Evolutionary conservation across 768 basidiomycete genomes (phyloP), one percentile per base, ranked within the genome.

Genomic region (Butyriboletus loyo): DNA sequence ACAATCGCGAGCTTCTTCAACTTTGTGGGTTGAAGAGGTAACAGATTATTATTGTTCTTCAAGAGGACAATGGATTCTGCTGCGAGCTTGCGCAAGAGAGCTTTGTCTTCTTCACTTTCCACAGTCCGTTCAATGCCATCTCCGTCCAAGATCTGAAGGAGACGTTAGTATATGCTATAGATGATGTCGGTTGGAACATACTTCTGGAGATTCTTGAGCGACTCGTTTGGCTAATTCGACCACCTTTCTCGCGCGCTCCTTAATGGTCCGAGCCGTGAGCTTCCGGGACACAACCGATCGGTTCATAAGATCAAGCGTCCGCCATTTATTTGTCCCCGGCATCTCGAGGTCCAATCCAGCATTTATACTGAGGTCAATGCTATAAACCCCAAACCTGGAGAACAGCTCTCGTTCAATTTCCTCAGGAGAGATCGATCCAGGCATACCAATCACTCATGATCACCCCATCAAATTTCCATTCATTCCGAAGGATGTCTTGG

Each of bases 281-380:
- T 92, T 92, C 19, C 84, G 73, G 1, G 85, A 76, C 7, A 66
- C 60, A 43, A 88, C 77, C 0, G 77, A 80, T 24, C 86, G 77
- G 56, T 80, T 81, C 59, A 89, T 78, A 31, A 83, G 76, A 53
- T 86, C 83, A n/a, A 84, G 74, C 0, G 80, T 81, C 7, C 88
- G 78, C 88, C 87, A 89, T 57, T 89, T 87, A 68, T 85, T 84
- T 14, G 72, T 71, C 2, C 89, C 88, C 0, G 87, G 87, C 86
- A 89, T 89, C 65, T 89, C 87, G 34, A 92, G 77, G 62, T 90
- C 86, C 22, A 90, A 73, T 3, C 88, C 88, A n/a, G 87, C 86
- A 53, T 89, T 90, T 54, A 88, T 72, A 24, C 75, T 70, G 22
- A 76, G 73, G 56, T 83, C 82, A 30, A 88, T 72, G 47, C 82